Base-by-base conservation (phyloP, 2,329 filamentous ascomycete genomes). In the Fusarium globosum region DNA sequence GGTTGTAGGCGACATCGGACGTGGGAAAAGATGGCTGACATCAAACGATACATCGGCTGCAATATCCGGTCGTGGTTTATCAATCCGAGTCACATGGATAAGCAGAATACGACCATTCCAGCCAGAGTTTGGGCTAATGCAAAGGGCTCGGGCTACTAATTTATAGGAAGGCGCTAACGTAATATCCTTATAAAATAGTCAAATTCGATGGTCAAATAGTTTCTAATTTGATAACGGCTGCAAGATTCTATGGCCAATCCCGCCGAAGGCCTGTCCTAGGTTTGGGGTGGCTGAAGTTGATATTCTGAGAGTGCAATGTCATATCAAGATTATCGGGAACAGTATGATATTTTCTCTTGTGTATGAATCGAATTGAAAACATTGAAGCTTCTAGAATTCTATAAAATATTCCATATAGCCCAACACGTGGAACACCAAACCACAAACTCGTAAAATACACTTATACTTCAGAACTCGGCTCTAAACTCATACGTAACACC, bases 151-250 rank as follows among this genome's bases (percentile, higher is more conserved):
- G 18, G 12, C 60, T 48, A 65, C 28, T 12, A 33, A 48, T 64
- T 2, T 18, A 43, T 46, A 23, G 20, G 41, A 36, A 48, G 35
- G 35, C 33, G 35, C 26, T 53, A 30, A 55, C 46, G 59, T 64
- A 55, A 46, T 55, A n/a, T 28, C 18, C 20, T 16, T 41, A 46
- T 64, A 52, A 61, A 61, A 42, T 61, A 26, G 58, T 65, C 58
- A 65, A 43, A 65, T 65, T 11, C 45, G 26, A 65, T 65, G 39
- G 46, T 64, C 58, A 53, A 42, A 64, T 64, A 63, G 39, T 53
- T 63, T 33, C 11, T 8, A 13, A 33, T 4, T n/a, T 9, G 20
- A 18, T 38, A 59, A n/a, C 7, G 15, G 9, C 20, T 7, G 5
- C 12, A n/a, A 20, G 26, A n/a, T 15, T 7, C 11, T 23, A 2